Evolutionary conservation across 2,329 filamentous ascomycete species (phyloP).

Genomic region (Fusarium napiforme): DNA sequence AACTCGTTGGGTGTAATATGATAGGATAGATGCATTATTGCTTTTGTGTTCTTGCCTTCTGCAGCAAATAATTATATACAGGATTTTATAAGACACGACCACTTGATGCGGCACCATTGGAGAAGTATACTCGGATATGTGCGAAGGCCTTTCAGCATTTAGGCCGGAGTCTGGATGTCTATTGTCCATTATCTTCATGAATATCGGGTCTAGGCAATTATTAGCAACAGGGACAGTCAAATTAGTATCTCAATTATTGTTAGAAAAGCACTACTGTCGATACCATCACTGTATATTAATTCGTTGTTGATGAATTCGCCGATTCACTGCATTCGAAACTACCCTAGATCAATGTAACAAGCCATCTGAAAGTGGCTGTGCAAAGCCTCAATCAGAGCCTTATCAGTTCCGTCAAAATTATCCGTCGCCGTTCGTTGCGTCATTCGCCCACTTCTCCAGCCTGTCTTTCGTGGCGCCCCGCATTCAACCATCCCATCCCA

Average conservation of each 20-base stretch:
- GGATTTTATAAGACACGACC: accelerated
- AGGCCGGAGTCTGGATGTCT: accelerated
- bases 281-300: background rate
- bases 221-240: accelerated
- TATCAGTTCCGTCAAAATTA: conserved; percentile 6
- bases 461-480: conserved; percentile 30
- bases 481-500: conserved; percentile 20
- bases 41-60: accelerated
- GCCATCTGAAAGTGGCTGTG: conserved; percentile 15
- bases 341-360: conserved; percentile 2
- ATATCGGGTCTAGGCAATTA: no score
- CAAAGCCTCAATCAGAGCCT: conserved; percentile 3
- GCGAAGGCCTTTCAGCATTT: accelerated
- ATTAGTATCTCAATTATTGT: accelerated
- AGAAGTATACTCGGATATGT: background rate
- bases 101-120: background rate
- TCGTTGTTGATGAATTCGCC: background rate
- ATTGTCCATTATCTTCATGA: no score
- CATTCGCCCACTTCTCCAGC: conserved; percentile 35
- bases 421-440: conserved; percentile 35
- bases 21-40: accelerated
- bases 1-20: no score
- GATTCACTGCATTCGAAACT: background rate
- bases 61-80: accelerated
- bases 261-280: background rate